Conservation (phyloP, 2,329 filamentous ascomycete genomes). For the Nigrograna mackinnonii region DNA sequence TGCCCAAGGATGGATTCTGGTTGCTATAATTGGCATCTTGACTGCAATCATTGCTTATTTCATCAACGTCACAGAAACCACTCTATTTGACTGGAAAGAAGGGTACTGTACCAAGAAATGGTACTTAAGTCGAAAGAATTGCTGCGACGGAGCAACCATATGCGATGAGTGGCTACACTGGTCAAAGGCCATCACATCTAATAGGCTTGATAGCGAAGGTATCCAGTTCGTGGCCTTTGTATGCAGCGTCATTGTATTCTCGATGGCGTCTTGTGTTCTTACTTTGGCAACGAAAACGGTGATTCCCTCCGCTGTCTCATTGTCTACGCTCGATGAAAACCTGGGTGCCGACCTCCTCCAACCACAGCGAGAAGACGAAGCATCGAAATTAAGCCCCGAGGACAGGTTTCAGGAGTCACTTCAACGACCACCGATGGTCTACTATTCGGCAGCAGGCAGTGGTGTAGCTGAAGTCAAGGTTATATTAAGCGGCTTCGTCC, state of each 20-base stretch:
- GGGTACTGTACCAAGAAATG: constrained; percentile 77
- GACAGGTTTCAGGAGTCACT: constrained; percentile 43
- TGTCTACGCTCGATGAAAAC: constrained; percentile 91
- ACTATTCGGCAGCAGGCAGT: constrained; percentile 94
- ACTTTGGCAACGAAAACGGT: constrained; percentile 92
- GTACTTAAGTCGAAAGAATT: constrained; percentile 72
- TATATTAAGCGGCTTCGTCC: constrained; percentile 94
- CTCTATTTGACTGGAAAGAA: constrained; percentile 87
- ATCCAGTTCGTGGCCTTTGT: constrained; percentile 82
- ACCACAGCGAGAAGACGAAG: constrained; percentile 49
- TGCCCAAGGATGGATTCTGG: constrained; percentile 91
- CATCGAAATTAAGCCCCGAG: constrained; percentile 46
- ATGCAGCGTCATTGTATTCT: constrained; percentile 69
- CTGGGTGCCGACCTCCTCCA: constrained; percentile 65
- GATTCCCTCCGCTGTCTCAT: constrained; percentile 83
- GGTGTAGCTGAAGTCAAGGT: constrained; percentile 97
- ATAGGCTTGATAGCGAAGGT: constrained; percentile 55
- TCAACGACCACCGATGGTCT: constrained; percentile 74
- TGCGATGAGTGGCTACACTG: constrained; percentile 67
- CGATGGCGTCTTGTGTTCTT: constrained; percentile 74
- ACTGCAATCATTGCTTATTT: constrained; percentile 86
- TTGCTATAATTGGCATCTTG: constrained; percentile 83
- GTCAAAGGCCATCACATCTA: constrained; percentile 62
- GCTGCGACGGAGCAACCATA: constrained; percentile 59
- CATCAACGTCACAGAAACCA: constrained; percentile 83